Evolutionary conservation across 805 yeast species (phyloP).

Genomic region (Ogataea siamensis): DNA sequence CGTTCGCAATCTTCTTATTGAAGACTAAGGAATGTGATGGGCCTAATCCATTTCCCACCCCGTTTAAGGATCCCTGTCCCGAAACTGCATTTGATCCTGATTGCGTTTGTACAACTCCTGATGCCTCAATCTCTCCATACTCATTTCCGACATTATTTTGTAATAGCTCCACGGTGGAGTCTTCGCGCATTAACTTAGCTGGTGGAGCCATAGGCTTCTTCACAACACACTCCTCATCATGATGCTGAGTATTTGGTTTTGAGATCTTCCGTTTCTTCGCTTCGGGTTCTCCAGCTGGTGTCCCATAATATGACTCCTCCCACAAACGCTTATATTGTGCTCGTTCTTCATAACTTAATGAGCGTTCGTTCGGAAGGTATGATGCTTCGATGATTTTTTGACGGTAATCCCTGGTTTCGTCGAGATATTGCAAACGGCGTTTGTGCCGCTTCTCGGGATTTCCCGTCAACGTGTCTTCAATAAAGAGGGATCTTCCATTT

Average conservation of each 20-base stretch:
- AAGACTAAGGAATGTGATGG: slow-evolving; percentile 58
- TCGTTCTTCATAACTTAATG: slow-evolving; percentile 26
- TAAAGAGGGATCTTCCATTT: slow-evolving; percentile 80
- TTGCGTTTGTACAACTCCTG: slow-evolving; percentile 47
- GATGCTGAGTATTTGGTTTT: slow-evolving; percentile 1
- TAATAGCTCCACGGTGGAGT: slow-evolving; percentile 22
- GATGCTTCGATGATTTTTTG: slow-evolving; percentile 30
- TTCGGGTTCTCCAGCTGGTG: slow-evolving; percentile 3
- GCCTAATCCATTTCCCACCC: slow-evolving; percentile 50
- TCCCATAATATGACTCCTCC: slow-evolving; percentile 21
- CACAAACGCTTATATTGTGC: slow-evolving; percentile 22
- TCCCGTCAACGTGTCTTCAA: slow-evolving; percentile 46
- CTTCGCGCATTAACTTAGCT: slow-evolving; percentile 24
- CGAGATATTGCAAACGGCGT: slow-evolving; percentile 31
- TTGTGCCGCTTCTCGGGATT: slow-evolving; percentile 29
- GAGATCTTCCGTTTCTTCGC: slow-evolving; percentile 10
- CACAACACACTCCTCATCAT: background rate
- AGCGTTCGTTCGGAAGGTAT: slow-evolving; percentile 14
- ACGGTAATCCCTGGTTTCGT: slow-evolving; percentile 34
- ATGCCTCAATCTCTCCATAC: slow-evolving; percentile 58
- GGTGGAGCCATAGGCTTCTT: slow-evolving; percentile 26
- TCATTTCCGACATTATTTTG: slow-evolving; percentile 32
- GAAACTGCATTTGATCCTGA: slow-evolving; percentile 32
- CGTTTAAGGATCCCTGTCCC: slow-evolving; percentile 14
- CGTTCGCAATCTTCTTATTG: slow-evolving; percentile 44